Evolutionary conservation across 352 stramenopile species (phyloP).

Genomic region (Phytophthora pseudosyringae): DNA sequence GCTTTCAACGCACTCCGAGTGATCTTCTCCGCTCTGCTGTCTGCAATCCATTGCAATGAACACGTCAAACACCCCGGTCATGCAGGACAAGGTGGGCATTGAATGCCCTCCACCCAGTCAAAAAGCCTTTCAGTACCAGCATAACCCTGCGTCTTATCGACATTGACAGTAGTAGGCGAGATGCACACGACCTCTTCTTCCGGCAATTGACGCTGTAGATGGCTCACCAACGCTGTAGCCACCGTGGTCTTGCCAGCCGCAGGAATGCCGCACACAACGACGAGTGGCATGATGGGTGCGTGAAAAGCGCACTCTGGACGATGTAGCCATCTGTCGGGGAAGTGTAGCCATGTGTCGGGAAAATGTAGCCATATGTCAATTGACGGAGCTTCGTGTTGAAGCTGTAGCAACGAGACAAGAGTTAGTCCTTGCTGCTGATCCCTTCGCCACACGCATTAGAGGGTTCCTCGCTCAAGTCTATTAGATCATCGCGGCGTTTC

Average conservation of each 20-base stretch:
- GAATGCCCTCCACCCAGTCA: conserved; percentile 13
- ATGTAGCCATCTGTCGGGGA: conserved; percentile 20
- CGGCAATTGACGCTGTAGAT: conserved; percentile 47
- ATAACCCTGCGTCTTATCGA: conserved; percentile 66
- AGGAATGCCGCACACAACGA: conserved; percentile 76
- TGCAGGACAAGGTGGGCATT: neutral
- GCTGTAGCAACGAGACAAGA: neutral
- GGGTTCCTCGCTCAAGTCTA: neutral
- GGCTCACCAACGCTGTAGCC: conserved; percentile 51
- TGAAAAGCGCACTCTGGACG: conserved; percentile 14
- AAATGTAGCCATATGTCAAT: neutral
- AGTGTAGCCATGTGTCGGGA: conserved; percentile 18
- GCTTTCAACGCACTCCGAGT: conserved; percentile 71
- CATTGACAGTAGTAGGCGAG: conserved; percentile 65
- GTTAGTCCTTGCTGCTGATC: neutral
- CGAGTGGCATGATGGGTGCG: conserved; percentile 66
- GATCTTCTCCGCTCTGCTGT: conserved; percentile 70
- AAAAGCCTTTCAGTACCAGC: conserved; percentile 44
- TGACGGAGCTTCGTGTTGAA: conserved; percentile 5
- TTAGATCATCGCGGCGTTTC: conserved; percentile 1
- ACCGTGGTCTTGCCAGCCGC: conserved; percentile 72
- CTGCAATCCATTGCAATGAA: conserved; percentile 31
- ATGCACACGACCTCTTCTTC: conserved; percentile 63
- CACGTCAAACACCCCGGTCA: no score
- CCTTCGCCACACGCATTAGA: neutral